phyloP scores from a whole-genome alignment of 2,329 filamentous ascomycete genomes.

The Aschersonia sp. region DNA sequence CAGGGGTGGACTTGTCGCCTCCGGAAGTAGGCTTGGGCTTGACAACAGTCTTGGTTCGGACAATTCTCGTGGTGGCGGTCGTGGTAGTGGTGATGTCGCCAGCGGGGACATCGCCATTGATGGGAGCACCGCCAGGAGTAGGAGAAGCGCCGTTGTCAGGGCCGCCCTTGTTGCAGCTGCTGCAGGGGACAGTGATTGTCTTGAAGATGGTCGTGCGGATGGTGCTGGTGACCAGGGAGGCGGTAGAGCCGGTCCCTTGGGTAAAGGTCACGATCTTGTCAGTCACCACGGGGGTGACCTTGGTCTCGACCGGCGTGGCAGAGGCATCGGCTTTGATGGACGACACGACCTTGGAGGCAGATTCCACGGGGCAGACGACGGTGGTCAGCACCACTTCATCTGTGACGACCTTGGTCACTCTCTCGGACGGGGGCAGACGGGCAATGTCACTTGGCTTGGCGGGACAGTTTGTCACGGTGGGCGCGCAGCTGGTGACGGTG shows the following conservation, averaged over 20 bases:
- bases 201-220: slow-evolving; percentile 26
- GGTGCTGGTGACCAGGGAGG: slow-evolving; percentile 24
- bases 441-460: slow-evolving; percentile 16
- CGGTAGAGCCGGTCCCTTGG: slow-evolving; percentile 15
- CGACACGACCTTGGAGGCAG: slow-evolving; percentile 24
- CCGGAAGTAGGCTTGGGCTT: slow-evolving; percentile 8
- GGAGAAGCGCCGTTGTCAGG: slow-evolving; percentile 5
- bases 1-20: background rate
- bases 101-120: too few relatives aligned
- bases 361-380: slow-evolving; percentile 30
- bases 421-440: slow-evolving; percentile 20
- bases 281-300: slow-evolving; percentile 14
- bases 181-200: slow-evolving; percentile 17
- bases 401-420: slow-evolving; percentile 19
- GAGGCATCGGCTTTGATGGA: slow-evolving; percentile 21
- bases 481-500: slow-evolving; percentile 43
- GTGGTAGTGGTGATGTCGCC: slow-evolving; percentile 20
- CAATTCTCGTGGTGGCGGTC: slow-evolving; percentile 21
- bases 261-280: slow-evolving; percentile 20
- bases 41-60: slow-evolving; percentile 18
- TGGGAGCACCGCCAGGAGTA: too few relatives aligned
- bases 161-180: slow-evolving; percentile 5
- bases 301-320: slow-evolving; percentile 15
- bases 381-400: slow-evolving; percentile 23
- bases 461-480: slow-evolving; percentile 43